Evolutionary conservation across 495 filamentous ascomycete species (phyloP).

Genomic region (Letharia columbiana): DNA sequence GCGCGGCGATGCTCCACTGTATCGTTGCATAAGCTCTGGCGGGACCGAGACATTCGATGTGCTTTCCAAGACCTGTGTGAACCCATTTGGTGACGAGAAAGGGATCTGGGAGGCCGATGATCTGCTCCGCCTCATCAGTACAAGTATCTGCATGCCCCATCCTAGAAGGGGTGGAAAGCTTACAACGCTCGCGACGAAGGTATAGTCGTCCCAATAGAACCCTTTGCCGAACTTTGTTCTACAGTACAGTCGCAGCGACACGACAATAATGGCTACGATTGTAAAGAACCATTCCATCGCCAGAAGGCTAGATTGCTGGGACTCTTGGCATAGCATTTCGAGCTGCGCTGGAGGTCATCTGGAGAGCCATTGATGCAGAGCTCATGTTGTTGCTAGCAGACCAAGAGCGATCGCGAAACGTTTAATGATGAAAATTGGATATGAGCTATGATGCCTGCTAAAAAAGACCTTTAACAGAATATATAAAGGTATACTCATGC

Average conservation of each 20-base stretch:
- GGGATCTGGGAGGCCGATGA: neutral
- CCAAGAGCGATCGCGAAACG: neutral
- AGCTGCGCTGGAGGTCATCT: neutral
- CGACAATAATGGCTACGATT: neutral
- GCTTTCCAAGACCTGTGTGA: constrained; percentile 9
- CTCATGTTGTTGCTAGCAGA: neutral
- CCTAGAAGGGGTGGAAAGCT: neutral
- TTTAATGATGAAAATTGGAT: neutral
- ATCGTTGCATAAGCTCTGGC: neutral
- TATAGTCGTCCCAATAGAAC: neutral
- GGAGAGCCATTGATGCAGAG: neutral
- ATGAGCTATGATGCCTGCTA: neutral
- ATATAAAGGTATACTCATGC: no score
- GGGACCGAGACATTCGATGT: constrained; percentile 11
- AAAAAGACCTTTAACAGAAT: neutral
- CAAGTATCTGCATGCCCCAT: neutral
- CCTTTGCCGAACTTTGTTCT: neutral
- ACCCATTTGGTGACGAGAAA: constrained; percentile 11
- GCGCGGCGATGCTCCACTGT: neutral
- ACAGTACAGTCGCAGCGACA: neutral
- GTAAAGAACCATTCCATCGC: neutral
- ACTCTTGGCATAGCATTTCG: neutral
- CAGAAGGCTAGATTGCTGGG: neutral
- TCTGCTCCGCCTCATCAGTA: neutral
- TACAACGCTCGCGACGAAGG: neutral